Evolutionary conservation across 805 yeast genomes (phyloP).

Genomic region (Osmozyma mogii): DNA sequence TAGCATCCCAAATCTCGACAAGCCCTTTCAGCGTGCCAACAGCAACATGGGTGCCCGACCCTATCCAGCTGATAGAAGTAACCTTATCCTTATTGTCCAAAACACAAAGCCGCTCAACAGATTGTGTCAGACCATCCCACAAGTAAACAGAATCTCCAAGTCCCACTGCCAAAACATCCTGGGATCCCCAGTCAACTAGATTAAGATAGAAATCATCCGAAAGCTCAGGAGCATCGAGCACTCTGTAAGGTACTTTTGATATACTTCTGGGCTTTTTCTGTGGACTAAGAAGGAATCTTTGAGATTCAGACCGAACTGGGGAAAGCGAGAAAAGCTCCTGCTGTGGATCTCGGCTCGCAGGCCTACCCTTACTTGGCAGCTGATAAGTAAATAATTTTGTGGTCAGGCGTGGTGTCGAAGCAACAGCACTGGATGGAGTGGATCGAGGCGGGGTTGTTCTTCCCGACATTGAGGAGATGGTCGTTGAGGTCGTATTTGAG

Average conservation of each 20-base stretch:
- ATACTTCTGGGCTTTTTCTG: conserved; percentile 71
- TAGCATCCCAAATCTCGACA: conserved; percentile 94
- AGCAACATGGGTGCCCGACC: conserved; percentile 89
- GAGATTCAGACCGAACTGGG: conserved; percentile 86
- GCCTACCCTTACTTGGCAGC: conserved; percentile 59
- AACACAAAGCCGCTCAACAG: conserved; percentile 74
- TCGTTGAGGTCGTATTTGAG: conserved; percentile 2
- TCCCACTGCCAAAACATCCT: conserved; percentile 84
- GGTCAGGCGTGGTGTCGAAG: conserved; percentile 33
- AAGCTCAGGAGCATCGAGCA: conserved; percentile 90
- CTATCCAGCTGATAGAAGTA: conserved; percentile 88
- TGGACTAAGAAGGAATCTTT: conserved; percentile 71
- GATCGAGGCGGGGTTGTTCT: conserved; percentile 19
- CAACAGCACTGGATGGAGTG: conserved; percentile 8
- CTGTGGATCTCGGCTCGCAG: conserved; percentile 55
- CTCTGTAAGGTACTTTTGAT: conserved; percentile 83
- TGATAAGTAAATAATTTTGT: conserved; percentile 69
- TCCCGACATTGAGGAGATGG: conserved; percentile 3
- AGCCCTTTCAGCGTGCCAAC: conserved; percentile 82
- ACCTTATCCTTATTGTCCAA: conserved; percentile 61
- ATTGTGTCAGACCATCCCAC: conserved; percentile 83
- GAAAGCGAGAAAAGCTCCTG: conserved; percentile 73
- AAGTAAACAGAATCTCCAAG: conserved; percentile 80
- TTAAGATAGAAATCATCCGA: conserved; percentile 92
- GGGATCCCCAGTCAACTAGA: conserved; percentile 91